Conservation (phyloP, 2,329 filamentous ascomycete species). For the Colletotrichum sublineola region DNA sequence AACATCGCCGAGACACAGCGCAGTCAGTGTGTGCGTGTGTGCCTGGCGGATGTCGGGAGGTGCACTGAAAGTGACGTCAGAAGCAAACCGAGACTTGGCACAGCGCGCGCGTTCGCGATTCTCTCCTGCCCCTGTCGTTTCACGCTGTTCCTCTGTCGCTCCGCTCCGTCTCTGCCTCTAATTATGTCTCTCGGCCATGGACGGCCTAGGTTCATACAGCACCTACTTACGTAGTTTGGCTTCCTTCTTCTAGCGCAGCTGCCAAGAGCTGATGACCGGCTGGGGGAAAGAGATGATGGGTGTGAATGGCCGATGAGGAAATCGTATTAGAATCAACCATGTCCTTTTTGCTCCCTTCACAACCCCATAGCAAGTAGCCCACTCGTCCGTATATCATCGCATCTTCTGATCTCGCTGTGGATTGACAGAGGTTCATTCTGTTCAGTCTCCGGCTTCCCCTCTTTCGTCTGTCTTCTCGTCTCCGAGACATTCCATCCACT, state of each 20-base stretch:
- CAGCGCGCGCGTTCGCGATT: neutral
- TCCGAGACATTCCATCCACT: neutral
- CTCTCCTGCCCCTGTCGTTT: neutral
- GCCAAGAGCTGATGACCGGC: conserved; percentile 7
- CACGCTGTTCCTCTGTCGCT: neutral
- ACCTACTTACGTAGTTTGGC: conserved; percentile 1
- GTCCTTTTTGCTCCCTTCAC: neutral
- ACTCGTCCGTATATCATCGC: neutral
- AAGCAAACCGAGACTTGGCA: conserved; percentile 18
- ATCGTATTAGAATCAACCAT: neutral
- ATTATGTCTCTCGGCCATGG: neutral
- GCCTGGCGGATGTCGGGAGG: neutral
- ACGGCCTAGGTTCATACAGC: neutral
- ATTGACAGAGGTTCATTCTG: neutral
- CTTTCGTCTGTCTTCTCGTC: no score
- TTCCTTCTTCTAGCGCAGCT: neutral
- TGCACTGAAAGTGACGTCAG: conserved; percentile 31
- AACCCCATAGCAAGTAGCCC: neutral
- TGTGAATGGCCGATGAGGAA: neutral
- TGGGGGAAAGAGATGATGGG: neutral
- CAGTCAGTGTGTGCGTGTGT: neutral
- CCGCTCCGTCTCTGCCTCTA: neutral
- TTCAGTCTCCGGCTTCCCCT: no score
- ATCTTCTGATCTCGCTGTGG: neutral
- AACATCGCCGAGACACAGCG: neutral